Base-by-base conservation (phyloP, 2,329 filamentous ascomycete genomes). In the Ophiognomonia clavigignenti-juglandacearum region DNA sequence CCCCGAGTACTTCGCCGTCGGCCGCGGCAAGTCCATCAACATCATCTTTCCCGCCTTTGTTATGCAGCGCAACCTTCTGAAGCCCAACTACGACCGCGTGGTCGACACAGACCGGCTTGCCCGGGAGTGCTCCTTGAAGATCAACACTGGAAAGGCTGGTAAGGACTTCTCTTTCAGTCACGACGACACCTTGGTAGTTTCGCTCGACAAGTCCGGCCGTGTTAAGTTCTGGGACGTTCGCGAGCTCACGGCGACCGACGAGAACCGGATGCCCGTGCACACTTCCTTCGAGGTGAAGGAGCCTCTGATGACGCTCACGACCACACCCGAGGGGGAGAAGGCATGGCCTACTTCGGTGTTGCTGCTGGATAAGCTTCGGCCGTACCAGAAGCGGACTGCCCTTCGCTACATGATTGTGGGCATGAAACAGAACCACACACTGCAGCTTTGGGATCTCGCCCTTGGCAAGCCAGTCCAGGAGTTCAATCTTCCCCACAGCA, bases 211-310 rank as follows among this genome's bases (percentile, higher is more conserved):
- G 72, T 92, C 90, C 50, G 95, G 93, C 39, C 85, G 89, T 52
- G 85, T 97, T 70, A 93, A 95, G 68, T 96, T 98, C 74, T 98
- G 93, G 95, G 93, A 98, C 64, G 88, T 97, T 55, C 87, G 87
- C 50, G 82, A 87, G 51, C 76, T 96, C 47, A 85, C 76, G 2
- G 71, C 75, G 16, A 66, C 67, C 53, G 73, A 74, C 57, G 73
- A 78, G 53, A 70, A 67, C 45, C 74, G 76, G 1, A 63, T 75
- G 60, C 79, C 79, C 8, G 74, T 72, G 2, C 72, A 76, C 45
- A 75, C 71, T 22, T 73, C 82, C 1, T 73, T 89, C 39, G 89
- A 96, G 66, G 80, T 97, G 50, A 89, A 88, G 57, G 85, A 89
- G 54, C 91, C 93, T 5, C 68, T 97, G 53, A 80, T 93, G 70